phyloP scores from a whole-genome alignment of 495 filamentous ascomycete species.

The Penicillium odoratum region DNA sequence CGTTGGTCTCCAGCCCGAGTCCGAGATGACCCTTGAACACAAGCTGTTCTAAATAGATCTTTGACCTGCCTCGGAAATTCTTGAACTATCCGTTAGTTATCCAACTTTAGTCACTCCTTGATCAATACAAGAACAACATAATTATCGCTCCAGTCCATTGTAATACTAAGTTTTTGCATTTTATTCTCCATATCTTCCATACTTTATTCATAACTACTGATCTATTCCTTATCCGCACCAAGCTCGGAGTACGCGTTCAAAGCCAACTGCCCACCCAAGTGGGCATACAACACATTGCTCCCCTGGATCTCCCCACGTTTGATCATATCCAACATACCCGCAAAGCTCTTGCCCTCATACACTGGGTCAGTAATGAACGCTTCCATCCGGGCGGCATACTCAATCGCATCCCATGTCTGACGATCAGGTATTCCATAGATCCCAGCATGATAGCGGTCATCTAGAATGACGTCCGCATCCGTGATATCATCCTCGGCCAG shows the following conservation, averaged over 20 bases:
- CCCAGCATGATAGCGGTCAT: conserved; percentile 62
- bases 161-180: not conserved
- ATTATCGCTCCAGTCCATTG: not conserved
- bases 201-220: not conserved
- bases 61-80: not conserved
- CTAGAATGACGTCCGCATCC: conserved; percentile 55
- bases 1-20: conserved; percentile 95
- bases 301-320: conserved; percentile 54
- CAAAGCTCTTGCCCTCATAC: conserved; percentile 67
- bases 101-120: conserved; percentile 42
- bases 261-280: conserved; percentile 63
- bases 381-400: conserved; percentile 60
- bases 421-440: conserved; percentile 59
- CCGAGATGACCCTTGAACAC: conserved; percentile 99
- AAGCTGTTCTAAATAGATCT: conserved; percentile 59
- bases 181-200: too few species aligned
- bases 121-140: conserved; percentile 1
- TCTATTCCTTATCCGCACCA: conserved; percentile 24
- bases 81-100: not conserved
- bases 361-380: conserved; percentile 69
- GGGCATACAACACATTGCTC: conserved; percentile 62
- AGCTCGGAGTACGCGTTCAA: conserved; percentile 56
- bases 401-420: conserved; percentile 59
- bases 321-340: conserved; percentile 66
- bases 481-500: conserved; percentile 53